Base-by-base conservation (phyloP, 2,329 filamentous ascomycete species). In the Claviceps sp. region DNA sequence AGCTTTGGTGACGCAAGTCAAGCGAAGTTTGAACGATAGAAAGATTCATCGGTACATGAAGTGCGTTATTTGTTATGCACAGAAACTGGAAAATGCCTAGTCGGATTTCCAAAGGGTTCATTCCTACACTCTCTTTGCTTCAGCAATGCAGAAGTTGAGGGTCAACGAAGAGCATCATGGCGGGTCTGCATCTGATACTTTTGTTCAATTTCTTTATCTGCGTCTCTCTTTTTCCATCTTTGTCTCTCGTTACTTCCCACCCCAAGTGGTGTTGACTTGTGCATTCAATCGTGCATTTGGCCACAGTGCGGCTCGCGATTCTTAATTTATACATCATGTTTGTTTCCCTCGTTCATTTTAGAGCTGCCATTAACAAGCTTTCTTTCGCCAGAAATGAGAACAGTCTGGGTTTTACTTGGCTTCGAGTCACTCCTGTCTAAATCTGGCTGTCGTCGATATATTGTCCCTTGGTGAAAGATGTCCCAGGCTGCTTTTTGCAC, bases 1-100 rank as follows among this genome's bases (percentile, higher is more conserved):
- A 22, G 60, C 62, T 2, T 59, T 73, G 49, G 60, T 66, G 6
- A 58, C 52, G 4, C 57, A 57, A 1, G 65, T 64, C 19, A 65
- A 58, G 19, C 62, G 61, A 50, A 68, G 65, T 4, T 57, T 72
- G n/a, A 56, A 62, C 17, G 63, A 70, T 47, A 55, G 58, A 10
- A 59, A 57, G 4, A 60, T 68, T 2, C 73, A 74, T 58, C 67
- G 70, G 4, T 74, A 74, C 41, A 56, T 75, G 41, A 69, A 70
- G 43, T 67, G 67, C 22, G 65, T 67, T 40, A 66, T 73, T 52
- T 65, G 69, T 47, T 72, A 66, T 56, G 73, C 68, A 2, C 71
- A 75, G 54, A 76, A 74, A 57, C 53, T 50, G 40, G 48, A 55
- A 34, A 41, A 48, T 38, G 14, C 37, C 34, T 47, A 49, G 42